Base-by-base conservation (phyloP, 2,329 filamentous ascomycete genomes). In the Neonectria punicea region DNA sequence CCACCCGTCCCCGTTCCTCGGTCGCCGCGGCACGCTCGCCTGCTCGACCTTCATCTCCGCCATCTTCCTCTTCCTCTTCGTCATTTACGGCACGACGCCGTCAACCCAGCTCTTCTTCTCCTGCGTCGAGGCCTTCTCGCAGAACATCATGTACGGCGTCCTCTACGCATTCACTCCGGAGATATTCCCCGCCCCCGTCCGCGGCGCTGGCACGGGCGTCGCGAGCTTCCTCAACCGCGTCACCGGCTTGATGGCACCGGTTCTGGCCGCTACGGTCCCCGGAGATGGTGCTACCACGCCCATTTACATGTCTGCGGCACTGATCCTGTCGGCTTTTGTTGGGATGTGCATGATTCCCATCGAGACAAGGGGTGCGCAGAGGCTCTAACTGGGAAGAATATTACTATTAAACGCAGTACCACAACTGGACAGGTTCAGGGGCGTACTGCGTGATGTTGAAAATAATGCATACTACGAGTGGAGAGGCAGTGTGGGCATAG, bases 161-260 rank as follows among this genome's bases (percentile, higher is more conserved):
- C 80, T 94, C 1, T 93, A 93, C 75, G 90, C 91, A 8, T 93
- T 92, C 75, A 93, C 92, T 0, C 91, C 92, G 0, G 92, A 93
- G 73, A 87, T 93, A 30, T 93, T 94, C 78, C 91, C 91, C 0
- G 89, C 90, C 0, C 90, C 90, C 1, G 87, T 91, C 22, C 83
- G 92, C 34, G 92, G 91, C 5, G 92, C 90, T 0, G 92, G 90
- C 6, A 91, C 89, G 0, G 92, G 91, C 46, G 90, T 93, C 53
- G 88, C 89, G 22, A 91, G 88, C 74, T 91, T 92, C 74, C 77
- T 93, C 65, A 93, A 93, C 76, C 83, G 91, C 41, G 75, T 91
- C 44, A 86, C 87, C 5, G 91, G 92, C 5, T 81, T 93, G 11
- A 82, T 89, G 71, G 91, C 91, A 0, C 91, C 92, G 0, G 82